These are phyloP conservation scores for Podospora comata DNA, from an alignment of 495 filamentous ascomycete genomes.

Conservation along the genomic window DNA sequence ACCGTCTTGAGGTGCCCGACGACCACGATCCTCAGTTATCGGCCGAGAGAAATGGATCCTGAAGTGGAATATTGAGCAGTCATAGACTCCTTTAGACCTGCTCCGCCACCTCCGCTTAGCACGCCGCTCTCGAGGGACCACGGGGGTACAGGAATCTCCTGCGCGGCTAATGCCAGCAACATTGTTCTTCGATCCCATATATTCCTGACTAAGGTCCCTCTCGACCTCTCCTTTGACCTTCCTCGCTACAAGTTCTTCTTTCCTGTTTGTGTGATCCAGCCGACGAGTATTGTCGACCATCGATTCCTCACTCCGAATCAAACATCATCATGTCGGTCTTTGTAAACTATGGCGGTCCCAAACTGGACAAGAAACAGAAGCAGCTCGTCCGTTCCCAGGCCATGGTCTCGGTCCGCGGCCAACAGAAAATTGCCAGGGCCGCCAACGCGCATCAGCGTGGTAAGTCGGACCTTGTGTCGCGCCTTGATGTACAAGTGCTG, in stretches of 20 bases:
- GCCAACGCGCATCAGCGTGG: neutral
- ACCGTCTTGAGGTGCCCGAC: neutral
- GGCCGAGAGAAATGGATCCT: neutral
- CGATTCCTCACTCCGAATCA: neutral
- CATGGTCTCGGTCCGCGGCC: conserved; percentile 14
- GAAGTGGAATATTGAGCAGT: neutral
- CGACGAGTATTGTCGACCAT: neutral
- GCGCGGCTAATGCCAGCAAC: neutral
- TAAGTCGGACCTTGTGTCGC: neutral
- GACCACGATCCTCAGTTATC: neutral
- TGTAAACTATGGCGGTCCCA: conserved; percentile 18
- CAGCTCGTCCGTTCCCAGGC: conserved; percentile 16
- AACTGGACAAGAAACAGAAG: conserved; percentile 14
- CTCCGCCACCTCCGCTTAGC: neutral
- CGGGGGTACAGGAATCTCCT: neutral
- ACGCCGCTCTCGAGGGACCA: neutral
- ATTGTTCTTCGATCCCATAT: neutral
- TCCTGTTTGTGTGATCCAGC: neutral
- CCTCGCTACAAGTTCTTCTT: neutral
- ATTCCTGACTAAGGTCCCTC: neutral
- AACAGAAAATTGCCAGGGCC: conserved; percentile 1
- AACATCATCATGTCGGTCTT: conserved; percentile 15
- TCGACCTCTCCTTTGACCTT: neutral
- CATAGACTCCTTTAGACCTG: neutral
- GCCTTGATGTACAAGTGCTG: neutral